A percentile compares a stretch with the other conserved stretches of the same genome.
Evolutionary conservation across 305 asterid species (phyloP).

Genomic region (Solanum hybrid): DNA sequence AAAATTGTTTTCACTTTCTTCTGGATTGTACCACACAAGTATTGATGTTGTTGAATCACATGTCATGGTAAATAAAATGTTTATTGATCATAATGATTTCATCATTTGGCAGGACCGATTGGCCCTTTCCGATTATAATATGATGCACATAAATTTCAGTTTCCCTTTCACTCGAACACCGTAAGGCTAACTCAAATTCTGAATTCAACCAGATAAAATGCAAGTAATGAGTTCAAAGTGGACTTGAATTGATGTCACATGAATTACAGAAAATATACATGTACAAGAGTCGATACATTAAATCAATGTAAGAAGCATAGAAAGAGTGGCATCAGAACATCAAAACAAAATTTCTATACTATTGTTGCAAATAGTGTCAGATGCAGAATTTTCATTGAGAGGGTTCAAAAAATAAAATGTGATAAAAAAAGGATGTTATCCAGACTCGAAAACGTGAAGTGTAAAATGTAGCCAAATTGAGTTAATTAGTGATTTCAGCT

Average conservation of each 20-base stretch:
- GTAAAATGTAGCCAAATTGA: not conserved
- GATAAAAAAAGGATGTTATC: not conserved
- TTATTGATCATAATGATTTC: not conserved
- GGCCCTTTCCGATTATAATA: no score
- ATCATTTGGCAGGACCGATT: not conserved
- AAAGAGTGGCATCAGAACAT: not conserved
- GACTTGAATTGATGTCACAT: not conserved
- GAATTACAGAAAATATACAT: not conserved
- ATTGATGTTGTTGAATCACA: not conserved
- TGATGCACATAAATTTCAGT: not conserved
- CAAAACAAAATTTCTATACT: not conserved
- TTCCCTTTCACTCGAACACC: not conserved
- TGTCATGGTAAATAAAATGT: not conserved
- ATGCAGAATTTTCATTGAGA: not conserved
- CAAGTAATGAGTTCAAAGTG: not conserved
- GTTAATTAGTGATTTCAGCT: not conserved
- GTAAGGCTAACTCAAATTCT: not conserved
- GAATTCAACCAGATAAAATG: not conserved
- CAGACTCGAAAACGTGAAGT: not conserved
- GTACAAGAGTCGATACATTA: not conserved
- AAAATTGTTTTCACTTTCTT: not conserved
- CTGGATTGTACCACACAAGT: not conserved
- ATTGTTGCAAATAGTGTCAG: not conserved
- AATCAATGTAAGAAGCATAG: not conserved
- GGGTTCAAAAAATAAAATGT: not conserved